Base-by-base conservation (phyloP, 352 stramenopile genomes). In the Globisporangium splendens region DNA sequence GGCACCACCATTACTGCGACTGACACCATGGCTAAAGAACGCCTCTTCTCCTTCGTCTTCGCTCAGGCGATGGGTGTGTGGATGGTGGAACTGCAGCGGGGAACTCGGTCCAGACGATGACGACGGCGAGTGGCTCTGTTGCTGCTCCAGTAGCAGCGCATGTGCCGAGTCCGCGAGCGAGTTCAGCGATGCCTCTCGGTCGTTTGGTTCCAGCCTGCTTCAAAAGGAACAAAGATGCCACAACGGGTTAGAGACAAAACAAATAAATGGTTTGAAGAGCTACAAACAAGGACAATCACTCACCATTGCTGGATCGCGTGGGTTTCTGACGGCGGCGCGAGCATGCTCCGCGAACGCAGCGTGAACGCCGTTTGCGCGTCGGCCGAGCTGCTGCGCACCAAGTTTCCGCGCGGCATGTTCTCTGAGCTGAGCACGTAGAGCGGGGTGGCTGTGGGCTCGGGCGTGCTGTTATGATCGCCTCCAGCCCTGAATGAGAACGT, bases 381-480 rank as follows among this genome's bases (percentile, higher is more conserved):
- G 59, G 87, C 69, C 14, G 78, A 89, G 59, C 61, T 82, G 65
- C 81, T 91, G 33, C 78, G 77, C 54, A 83, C 72, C n/a, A 88
- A 58, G 1, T 73, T 73, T 55, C 67, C 65, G 21, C 68, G 72
- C 15, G 63, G 63, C 12, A 82, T 57, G 44, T 68, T 69, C 3
- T 59, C 17, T n/a, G 39, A 42, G 21, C 50, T 64, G 5, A 64
- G 59, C 1, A 73, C 28, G n/a, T 66, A 65, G n/a, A 59, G 52
- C 15, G 60, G 61, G 15, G 46, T 39, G 0, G 54, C 51, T 3
- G 50, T 42, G 1, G 66, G n/a, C 21, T 69, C 68, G 3, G 49
- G 17, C 1, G 46, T 43, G 13, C 11, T 52, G 54, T 28, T 55
- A 28, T 6, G 42, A 58, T 11, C 55, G 43, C 31, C 51, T 12